Evolutionary conservation across 1,284 basidiomycete genomes (phyloP).

Genomic region (Rugiboletus extremiorientalis): DNA sequence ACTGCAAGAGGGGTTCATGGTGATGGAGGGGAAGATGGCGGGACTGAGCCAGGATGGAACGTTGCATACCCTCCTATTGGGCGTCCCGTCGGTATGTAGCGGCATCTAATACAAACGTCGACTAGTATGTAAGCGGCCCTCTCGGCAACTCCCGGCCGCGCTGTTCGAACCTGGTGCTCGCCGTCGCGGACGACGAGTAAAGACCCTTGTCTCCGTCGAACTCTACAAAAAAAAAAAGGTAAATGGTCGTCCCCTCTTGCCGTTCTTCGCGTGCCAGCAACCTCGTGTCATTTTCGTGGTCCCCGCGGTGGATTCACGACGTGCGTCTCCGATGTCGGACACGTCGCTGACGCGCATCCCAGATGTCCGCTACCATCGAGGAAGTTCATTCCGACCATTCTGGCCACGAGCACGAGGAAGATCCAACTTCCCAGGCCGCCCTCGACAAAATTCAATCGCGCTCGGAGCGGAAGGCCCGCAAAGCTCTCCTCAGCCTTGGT

Average conservation of each 20-base stretch:
- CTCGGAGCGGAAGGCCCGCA: slow-evolving; percentile 89
- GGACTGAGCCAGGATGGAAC: too few relatives aligned
- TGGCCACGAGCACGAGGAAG: slow-evolving; percentile 70
- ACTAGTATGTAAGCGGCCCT: slow-evolving; percentile 1
- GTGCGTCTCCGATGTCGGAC: slow-evolving; percentile 36
- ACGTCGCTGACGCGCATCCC: slow-evolving; percentile 20
- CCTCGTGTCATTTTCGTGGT: not conserved
- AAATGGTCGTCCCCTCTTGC: not conserved
- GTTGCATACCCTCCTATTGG: slow-evolving; percentile 20
- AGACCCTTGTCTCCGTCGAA: slow-evolving; percentile 10
- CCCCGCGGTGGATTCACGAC: slow-evolving; percentile 23
- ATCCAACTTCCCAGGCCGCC: slow-evolving; percentile 80
- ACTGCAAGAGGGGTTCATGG: too few relatives aligned
- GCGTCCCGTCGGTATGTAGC: not conserved
- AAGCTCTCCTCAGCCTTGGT: slow-evolving; percentile 84
- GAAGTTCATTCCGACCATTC: slow-evolving; percentile 79
- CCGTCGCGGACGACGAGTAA: slow-evolving; percentile 40
- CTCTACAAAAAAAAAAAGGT: slow-evolving; percentile 24
- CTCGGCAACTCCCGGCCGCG: slow-evolving; percentile 28
- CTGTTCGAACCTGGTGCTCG: slow-evolving; percentile 22
- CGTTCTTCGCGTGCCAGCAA: not conserved
- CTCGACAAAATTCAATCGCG: slow-evolving; percentile 93
- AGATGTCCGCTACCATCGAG: slow-evolving; percentile 81
- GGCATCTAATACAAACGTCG: not conserved
- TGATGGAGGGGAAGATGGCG: too few relatives aligned